Percentiles rank a stretch among this genome's conserved stretches.
These are phyloP conservation scores for Trichoderma sp. DNA, from an alignment of 2,329 filamentous ascomycete genomes.

Conservation along the genomic window DNA sequence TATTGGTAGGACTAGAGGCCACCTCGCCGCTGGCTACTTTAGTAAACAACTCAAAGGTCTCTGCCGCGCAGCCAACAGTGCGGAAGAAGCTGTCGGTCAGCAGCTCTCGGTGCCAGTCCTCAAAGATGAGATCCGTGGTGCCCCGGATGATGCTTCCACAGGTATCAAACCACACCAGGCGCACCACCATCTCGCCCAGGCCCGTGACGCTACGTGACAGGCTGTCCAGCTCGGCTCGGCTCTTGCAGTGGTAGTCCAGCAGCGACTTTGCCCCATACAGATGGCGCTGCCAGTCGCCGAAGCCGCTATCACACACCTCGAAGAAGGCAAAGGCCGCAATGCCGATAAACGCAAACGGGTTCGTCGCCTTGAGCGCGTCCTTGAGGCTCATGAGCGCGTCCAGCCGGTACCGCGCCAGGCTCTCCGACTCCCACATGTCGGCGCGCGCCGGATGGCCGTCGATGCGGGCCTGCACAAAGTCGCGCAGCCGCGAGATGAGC, in stretches of 20 bases:
- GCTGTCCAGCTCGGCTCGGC: conserved; percentile 40
- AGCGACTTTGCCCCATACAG: conserved; percentile 46
- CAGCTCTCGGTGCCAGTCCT: conserved; percentile 47
- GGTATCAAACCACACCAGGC: conserved; percentile 48
- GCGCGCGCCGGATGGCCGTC: conserved; percentile 27
- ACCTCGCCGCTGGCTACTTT: conserved; percentile 37
- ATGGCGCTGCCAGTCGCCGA: conserved; percentile 46
- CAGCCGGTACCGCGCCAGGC: conserved; percentile 36
- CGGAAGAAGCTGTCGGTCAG: conserved; percentile 42
- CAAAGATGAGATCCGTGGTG: conserved; percentile 41
- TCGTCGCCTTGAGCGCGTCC: conserved; percentile 44
- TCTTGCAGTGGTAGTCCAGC: conserved; percentile 46
- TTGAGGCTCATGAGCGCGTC: conserved; percentile 45
- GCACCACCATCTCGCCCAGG: conserved; percentile 44
- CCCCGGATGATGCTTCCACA: conserved; percentile 38
- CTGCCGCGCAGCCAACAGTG: conserved; percentile 44
- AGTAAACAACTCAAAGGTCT: conserved; percentile 45
- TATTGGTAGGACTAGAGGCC: conserved; percentile 26
- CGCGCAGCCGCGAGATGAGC: conserved; percentile 35
- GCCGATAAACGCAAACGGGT: conserved; percentile 48
- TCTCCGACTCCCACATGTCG: conserved; percentile 30
- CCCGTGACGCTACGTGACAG: conserved; percentile 43
- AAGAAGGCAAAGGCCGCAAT: conserved; percentile 51
- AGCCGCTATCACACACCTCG: conserved; percentile 48
- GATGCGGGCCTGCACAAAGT: conserved; percentile 36